These are phyloP conservation scores for Trichoderma cornu-damae DNA, from an alignment of 2,329 filamentous ascomycete genomes.

Conservation along the genomic window DNA sequence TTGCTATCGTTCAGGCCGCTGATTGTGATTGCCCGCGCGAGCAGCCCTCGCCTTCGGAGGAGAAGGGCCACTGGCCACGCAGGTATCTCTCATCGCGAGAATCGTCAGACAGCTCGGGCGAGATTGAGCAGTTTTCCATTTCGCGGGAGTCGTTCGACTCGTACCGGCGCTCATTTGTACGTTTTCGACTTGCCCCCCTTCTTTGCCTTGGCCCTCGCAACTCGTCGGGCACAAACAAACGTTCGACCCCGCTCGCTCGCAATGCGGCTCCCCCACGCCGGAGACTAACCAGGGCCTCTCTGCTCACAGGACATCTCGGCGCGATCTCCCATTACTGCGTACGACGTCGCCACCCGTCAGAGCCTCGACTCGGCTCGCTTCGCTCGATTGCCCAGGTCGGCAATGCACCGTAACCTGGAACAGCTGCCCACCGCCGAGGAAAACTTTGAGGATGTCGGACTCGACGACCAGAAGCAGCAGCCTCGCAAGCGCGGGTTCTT, in stretches of 20 bases:
- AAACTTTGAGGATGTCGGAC: slow-evolving; percentile 81
- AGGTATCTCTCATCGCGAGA: slow-evolving; percentile 48
- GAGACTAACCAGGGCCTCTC: slow-evolving; percentile 21
- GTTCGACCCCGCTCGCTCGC: background rate
- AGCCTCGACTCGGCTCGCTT: slow-evolving; percentile 73
- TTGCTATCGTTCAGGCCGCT: background rate
- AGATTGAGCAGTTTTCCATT: slow-evolving; percentile 91
- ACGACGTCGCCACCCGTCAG: slow-evolving; percentile 61
- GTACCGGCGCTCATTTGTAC: slow-evolving; percentile 89
- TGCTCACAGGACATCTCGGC: slow-evolving; percentile 78
- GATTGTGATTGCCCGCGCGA: slow-evolving; percentile 9
- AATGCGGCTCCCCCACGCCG: background rate
- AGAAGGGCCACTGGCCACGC: slow-evolving; percentile 71
- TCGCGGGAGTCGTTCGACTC: slow-evolving; percentile 96
- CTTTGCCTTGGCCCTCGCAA: background rate
- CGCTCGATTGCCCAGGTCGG: slow-evolving; percentile 57
- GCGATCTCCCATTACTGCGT: slow-evolving; percentile 64
- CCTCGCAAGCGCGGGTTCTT: slow-evolving; percentile 65
- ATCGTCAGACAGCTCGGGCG: slow-evolving; percentile 61
- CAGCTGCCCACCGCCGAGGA: slow-evolving; percentile 68
- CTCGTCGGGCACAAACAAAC: too few relatives aligned
- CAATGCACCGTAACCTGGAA: slow-evolving; percentile 54
- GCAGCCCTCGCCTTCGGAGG: slow-evolving; percentile 83
- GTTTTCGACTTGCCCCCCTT: slow-evolving; percentile 31
- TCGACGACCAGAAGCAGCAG: slow-evolving; percentile 64